Percentiles rank a stretch among this genome's conserved stretches.
Evolutionary conservation across 1,284 basidiomycete genomes (phyloP).

Genomic region (Trichosporon asahii): DNA sequence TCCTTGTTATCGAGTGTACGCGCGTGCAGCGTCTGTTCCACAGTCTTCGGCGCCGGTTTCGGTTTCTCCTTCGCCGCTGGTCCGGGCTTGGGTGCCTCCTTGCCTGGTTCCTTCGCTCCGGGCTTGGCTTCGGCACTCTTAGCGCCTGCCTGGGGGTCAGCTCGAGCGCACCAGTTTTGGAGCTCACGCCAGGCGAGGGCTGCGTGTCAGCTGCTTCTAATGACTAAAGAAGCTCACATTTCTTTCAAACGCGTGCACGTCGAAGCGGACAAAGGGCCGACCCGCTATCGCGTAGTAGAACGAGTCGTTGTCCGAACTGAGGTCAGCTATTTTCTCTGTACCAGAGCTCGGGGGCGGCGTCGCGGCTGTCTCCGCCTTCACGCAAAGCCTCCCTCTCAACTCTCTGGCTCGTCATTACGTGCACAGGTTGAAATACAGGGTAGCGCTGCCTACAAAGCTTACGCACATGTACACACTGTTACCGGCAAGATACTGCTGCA

Average conservation of each 20-base stretch:
- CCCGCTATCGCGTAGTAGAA: conserved; percentile 47
- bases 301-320: conserved; percentile 46
- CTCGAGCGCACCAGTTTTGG: not conserved
- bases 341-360: no score
- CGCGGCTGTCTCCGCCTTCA: no score
- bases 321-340: not conserved
- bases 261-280: conserved; percentile 42
- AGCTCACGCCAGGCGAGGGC: not conserved
- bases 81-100: no score
- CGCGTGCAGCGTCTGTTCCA: conserved; percentile 13
- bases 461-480: conserved; percentile 43
- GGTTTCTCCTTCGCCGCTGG: conserved; percentile 1
- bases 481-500: conserved; percentile 25
- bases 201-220: not conserved
- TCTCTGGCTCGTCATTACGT: no score
- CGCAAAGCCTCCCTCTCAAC: no score
- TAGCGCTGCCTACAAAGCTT: no score
- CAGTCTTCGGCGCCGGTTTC: conserved; percentile 1
- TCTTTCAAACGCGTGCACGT: conserved; percentile 39
- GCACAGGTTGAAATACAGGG: no score
- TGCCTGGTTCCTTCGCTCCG: no score
- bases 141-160: not conserved
- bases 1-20: not conserved
- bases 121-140: conserved; percentile 13
- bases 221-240: conserved; percentile 26